Evolutionary conservation across 768 basidiomycete genomes (phyloP).

Genomic region (Psilocybe subaeruginosa): DNA sequence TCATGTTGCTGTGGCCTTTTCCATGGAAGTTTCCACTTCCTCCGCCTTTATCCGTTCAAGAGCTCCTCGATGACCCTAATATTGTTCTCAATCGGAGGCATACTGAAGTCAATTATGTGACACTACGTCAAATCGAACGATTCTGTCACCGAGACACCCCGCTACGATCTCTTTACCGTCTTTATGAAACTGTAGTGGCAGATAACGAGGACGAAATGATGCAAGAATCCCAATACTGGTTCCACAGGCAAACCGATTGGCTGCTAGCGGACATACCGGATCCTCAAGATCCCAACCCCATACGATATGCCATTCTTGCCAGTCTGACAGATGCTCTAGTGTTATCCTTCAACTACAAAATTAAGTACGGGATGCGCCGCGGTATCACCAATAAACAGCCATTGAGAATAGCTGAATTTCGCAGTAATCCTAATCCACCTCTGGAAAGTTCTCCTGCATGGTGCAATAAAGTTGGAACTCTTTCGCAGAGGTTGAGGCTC

Average conservation of each 20-base stretch:
- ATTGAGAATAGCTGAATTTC: neutral
- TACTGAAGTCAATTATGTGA: conserved; percentile 4
- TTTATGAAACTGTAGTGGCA: conserved; percentile 8
- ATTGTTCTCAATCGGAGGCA: neutral
- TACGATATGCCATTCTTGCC: conserved; percentile 11
- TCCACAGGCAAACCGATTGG: conserved; percentile 13
- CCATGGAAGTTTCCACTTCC: conserved; percentile 15
- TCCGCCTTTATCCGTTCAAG: conserved; percentile 2
- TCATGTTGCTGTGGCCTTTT: conserved; percentile 10
- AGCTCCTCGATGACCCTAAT: conserved; percentile 1
- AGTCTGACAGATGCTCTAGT: conserved; percentile 12
- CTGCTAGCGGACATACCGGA: conserved; percentile 14
- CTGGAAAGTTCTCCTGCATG: conserved; percentile 8
- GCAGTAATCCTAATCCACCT: conserved; percentile 6
- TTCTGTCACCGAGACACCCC: conserved; percentile 13
- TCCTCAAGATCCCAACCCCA: conserved; percentile 11
- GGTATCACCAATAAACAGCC: conserved; percentile 11
- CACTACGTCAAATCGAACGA: conserved; percentile 3
- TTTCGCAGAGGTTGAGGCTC: conserved; percentile 1
- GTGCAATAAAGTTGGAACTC: conserved; percentile 3
- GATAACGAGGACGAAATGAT: conserved; percentile 6
- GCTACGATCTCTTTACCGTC: conserved; percentile 14
- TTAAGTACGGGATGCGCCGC: conserved; percentile 14
- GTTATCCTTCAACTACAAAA: conserved; percentile 16
- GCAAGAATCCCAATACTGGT: conserved; percentile 15